Evolutionary conservation across 1,284 basidiomycete species (phyloP), one percentile per base, ranked within the genome.

Genomic region (Acaromyces ingoldii): DNA sequence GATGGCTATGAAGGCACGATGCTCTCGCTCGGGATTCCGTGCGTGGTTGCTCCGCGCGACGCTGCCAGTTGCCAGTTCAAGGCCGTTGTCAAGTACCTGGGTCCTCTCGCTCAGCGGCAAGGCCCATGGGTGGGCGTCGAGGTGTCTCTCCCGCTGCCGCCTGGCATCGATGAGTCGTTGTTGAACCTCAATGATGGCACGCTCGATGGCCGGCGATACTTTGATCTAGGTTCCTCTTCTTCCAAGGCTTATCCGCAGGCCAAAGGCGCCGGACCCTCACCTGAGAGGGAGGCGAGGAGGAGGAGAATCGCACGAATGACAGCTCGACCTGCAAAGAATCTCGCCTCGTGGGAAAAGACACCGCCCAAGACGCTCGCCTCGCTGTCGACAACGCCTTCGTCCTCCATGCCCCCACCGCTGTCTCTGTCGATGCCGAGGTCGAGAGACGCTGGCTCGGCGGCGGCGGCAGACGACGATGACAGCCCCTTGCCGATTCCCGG

Each of bases 121-220:
- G 63, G 62, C 3, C 9, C 60, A 0, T 67, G 63, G 66, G 54
- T 71, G 2, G 69, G 69, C 1, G 42, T 71, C 9, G 49, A 63
- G 39, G 45, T 70, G 2, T 17, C 58, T 0, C 26, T 58, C 4
- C 58, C 64, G 5, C 36, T 58, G 2, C 49, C 52, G 1, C 13
- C 19, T 9, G 46, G 39, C 15, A n/a, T 58, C 7, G 40, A 49
- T 17, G 45, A 31, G n/a, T 13, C 11, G 15, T 13, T 22, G 11
- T 33, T 26, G 29, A 30, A 38, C 49, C 90, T 89, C 87, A 82
- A 88, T 67, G 87, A 91, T 63, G 90, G 89, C 0, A 81, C 82
- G 0, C 85, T 86, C 82, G 82, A 83, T 24, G 88, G 89, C 0
- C 78, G 88, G 13, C 81, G 83, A 7, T 91, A 91, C 75, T 91